phyloP scores from a whole-genome alignment of 2,329 filamentous ascomycete genomes.

The Aspergillus sp. region DNA sequence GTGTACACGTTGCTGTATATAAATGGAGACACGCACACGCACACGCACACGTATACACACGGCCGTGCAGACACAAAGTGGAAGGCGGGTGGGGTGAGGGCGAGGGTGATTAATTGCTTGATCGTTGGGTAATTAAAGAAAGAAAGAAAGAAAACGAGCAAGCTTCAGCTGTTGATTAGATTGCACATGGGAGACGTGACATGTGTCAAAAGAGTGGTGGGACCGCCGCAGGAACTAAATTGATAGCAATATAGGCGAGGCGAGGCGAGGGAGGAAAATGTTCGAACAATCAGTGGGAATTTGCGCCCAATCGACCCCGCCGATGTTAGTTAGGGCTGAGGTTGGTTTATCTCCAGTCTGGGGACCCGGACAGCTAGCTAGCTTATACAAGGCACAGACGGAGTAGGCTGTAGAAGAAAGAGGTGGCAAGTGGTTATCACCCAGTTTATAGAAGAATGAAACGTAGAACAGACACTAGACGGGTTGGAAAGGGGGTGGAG shows the following conservation, averaged over 20 bases:
- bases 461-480: neutral
- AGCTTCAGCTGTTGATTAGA: neutral
- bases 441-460: neutral
- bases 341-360: neutral
- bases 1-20: neutral
- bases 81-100: neutral
- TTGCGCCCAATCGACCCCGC: neutral
- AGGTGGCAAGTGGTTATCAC: neutral
- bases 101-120: neutral
- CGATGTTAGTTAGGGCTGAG: neutral
- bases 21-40: neutral
- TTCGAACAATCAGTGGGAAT: neutral
- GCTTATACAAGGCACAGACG: neutral
- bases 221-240: neutral
- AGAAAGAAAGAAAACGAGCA: neutral
- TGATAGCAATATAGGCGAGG: neutral
- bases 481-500: neutral
- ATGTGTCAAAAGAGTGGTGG: neutral
- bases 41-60: neutral
- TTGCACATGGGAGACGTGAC: neutral
- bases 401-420: neutral
- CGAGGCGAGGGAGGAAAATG: neutral
- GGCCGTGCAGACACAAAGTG: neutral
- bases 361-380: neutral
- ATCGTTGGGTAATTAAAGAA: too few relatives aligned